Conservation (phyloP, 176 grass and related monocot species). For the Raddia guianensis region DNA sequence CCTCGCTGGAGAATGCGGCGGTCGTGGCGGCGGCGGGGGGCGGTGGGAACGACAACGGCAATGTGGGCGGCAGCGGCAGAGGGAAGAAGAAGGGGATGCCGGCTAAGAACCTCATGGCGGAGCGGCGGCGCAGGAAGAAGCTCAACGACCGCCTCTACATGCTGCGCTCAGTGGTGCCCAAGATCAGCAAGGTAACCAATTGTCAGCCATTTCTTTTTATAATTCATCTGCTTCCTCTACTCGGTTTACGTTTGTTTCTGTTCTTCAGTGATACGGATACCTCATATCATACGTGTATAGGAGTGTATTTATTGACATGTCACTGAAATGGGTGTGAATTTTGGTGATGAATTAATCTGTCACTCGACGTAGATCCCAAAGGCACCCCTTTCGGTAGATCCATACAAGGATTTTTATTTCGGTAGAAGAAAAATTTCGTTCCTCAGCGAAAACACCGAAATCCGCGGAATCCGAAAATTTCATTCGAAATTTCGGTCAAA, state of each 20-base stretch:
- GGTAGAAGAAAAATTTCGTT: no score
- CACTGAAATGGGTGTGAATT: background rate
- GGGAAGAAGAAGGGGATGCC: slow-evolving; percentile 81
- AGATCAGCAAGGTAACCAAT: slow-evolving; percentile 76
- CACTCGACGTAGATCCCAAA: slow-evolving; percentile 23
- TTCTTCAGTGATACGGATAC: slow-evolving; percentile 11
- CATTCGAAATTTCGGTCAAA: no score
- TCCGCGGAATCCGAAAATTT: no score
- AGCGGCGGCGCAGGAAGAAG: slow-evolving; percentile 76
- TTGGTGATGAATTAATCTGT: slow-evolving; percentile 20
- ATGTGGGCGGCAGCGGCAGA: slow-evolving; percentile 45
- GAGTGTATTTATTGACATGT: background rate
- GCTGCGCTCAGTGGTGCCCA: slow-evolving; percentile 85
- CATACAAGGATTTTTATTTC: no score
- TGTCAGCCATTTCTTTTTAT: background rate
- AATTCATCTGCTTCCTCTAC: background rate
- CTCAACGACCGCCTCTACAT: slow-evolving; percentile 82
- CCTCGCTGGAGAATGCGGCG: slow-evolving; percentile 52
- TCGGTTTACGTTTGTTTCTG: background rate
- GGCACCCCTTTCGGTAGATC: slow-evolving; percentile 26
- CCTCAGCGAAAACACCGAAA: no score
- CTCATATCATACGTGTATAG: background rate
- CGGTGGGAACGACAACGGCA: slow-evolving; percentile 25
- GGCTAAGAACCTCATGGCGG: slow-evolving; percentile 90
- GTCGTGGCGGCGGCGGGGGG: slow-evolving; percentile 20